Evolutionary conservation across 129 eudicot genomes (phyloP), one percentile per base, ranked within the genome.

Genomic region (Flaveria ramosissima): DNA sequence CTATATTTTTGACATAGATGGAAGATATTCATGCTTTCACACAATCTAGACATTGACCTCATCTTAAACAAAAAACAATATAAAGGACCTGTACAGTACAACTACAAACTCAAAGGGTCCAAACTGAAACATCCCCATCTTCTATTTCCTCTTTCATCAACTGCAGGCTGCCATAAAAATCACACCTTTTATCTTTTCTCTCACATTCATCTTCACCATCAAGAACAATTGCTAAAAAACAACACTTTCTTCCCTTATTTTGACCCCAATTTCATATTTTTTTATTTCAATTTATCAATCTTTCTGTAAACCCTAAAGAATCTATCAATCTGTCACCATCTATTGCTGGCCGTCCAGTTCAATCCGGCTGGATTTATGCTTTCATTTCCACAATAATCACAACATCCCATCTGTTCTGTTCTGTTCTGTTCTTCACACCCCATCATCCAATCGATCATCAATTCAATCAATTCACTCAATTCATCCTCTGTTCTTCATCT

Each of bases 241-340:
- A 63, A 32, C 42, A 41, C 39, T 71, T 63, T 63, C 43, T 64
- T 23, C 20, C 43, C 61, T 36, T 61, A 32, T 30, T 71, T 72
- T 79, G 78, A 72, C 74, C 69, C 79, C 20, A 73, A 46, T 39
- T 26, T 53, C 36, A 46, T 59, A 51, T 36, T 4, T 36, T 30
- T 36, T 36, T 30, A 30, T 30, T 36, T 43, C 47, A 65, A 47
- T 73, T 41, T 57, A 43, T 45, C 20, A 41, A 70, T 75, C 66
- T 27, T 26, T 64, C 81, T 46, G 53, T 76, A 45, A 65, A 53
- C 60, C 68, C 55, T 70, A 59, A 83, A 71, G 81, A 82, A 75
- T 85, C 74, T 79, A 50, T 62, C 69, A 81, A 81, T 69, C 86
- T 84, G 86, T 81, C 91, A 79, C 80, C 80, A 66, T 84, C 82